Base-by-base conservation (phyloP, 2,329 filamentous ascomycete species). In the Curvularia hawaiiensis region DNA sequence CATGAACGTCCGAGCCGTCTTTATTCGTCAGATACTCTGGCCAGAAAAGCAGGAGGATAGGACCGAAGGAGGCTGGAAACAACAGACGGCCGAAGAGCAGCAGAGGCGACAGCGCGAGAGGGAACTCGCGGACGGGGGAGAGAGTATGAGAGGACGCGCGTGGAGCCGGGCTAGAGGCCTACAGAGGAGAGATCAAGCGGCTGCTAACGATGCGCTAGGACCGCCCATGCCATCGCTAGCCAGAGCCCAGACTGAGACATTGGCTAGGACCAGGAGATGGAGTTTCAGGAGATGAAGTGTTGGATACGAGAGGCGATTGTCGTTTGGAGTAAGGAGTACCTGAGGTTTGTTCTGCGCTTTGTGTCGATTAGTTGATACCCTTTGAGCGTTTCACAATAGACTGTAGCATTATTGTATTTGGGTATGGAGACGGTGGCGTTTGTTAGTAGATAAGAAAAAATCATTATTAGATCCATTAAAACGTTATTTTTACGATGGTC, bases 1-100 rank as follows among this genome's bases (percentile, higher is more conserved):
- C 3, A 86, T 85, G 77, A 93, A 94, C 89, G 68, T 92, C 35
- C 79, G 84, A 26, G 88, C 89, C n/a, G 81, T 94, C 11, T 75
- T 84, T 54, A 78, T 81, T 26, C 86, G 81, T 62, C 84, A 92
- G 69, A 83, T 95, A n/a, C 75, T 94, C 1, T 93, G 89, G 90
- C 90, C 90, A 5, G 84, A 87, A 72, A 90, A 88, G 70, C 87
- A 89, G 31, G 84, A 88, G 67, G 85, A 88, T 73, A 79, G 83
- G 50, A 82, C 84, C 28, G 85, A 88, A 64, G 85, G 85, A 43
- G 85, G 85, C 0, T 88, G 85, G 75, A 74, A 66, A 50, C 64
- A 71, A 51, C 69, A 71, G 22, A 69, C 60, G 51, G 66, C 66
- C 11, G 71, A 73, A 33, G 70, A 71, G 44, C 70, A 72, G 53